A percentile compares a stretch with the other conserved stretches of the same genome.
Evolutionary conservation across 2,329 filamentous ascomycete genomes (phyloP).

Genomic region (Stagonosporopsis rhizophila): DNA sequence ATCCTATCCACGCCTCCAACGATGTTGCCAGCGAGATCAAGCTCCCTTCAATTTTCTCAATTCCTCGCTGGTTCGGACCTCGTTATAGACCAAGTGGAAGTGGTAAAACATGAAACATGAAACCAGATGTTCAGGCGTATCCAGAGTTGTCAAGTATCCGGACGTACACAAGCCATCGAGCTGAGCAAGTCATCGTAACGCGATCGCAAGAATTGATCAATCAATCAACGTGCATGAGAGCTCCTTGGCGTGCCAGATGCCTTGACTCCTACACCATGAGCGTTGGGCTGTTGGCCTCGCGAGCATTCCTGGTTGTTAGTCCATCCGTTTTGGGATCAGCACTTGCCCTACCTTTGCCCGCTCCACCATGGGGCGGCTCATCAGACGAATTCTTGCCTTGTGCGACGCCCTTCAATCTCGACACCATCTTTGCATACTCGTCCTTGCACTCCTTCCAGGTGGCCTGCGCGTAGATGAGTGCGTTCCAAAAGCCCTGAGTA

Average conservation of each 20-base stretch:
- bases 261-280: background rate
- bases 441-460: slow-evolving; percentile 39
- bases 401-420: slow-evolving; percentile 5
- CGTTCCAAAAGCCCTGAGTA: slow-evolving; percentile 86
- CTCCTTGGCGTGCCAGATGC: background rate
- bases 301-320: background rate
- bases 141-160: background rate
- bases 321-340: background rate
- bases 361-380: no score
- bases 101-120: background rate
- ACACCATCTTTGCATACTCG: slow-evolving; percentile 20
- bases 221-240: no score
- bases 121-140: background rate
- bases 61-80: no score
- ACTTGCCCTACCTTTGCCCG: no score
- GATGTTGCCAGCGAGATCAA: background rate
- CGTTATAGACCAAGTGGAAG: background rate
- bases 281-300: background rate
- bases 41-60: background rate
- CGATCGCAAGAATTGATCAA: background rate
- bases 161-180: background rate
- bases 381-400: no score
- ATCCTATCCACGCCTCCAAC: background rate
- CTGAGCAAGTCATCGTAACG: background rate
- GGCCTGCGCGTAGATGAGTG: slow-evolving; percentile 70